Evolutionary conservation across 2,329 filamentous ascomycete species (phyloP).

Genomic region (Nemania sp.): DNA sequence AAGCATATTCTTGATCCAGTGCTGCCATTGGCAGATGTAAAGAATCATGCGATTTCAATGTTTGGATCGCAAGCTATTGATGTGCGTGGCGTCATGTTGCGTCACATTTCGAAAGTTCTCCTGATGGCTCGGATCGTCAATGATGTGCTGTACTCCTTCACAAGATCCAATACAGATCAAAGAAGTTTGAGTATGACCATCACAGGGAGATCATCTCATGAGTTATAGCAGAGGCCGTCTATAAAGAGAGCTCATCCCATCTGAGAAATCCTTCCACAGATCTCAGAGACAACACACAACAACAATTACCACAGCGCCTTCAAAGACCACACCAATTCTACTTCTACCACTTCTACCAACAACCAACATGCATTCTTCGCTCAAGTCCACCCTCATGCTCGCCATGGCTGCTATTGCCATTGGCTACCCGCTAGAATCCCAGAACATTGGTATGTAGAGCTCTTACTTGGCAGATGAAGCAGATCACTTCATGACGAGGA

Average conservation of each 20-base stretch:
- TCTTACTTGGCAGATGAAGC: not conserved
- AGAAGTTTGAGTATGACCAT: not conserved
- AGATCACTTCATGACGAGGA: not conserved
- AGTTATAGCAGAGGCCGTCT: not conserved
- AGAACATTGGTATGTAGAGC: not conserved
- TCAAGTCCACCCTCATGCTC: not conserved
- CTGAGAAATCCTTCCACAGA: not conserved
- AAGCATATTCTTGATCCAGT: not conserved
- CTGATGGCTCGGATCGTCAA: not conserved
- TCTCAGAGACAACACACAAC: not conserved
- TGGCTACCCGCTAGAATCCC: constrained; percentile 1
- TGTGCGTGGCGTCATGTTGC: not conserved
- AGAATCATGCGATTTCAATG: not conserved
- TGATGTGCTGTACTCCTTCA: too few species aligned
- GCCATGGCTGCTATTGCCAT: constrained; percentile 1
- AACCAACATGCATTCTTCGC: constrained; percentile 1
- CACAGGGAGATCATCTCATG: not conserved
- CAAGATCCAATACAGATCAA: too few species aligned
- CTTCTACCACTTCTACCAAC: not conserved
- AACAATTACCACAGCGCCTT: not conserved
- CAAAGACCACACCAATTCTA: not conserved
- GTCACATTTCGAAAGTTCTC: too few species aligned
- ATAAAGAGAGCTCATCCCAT: not conserved
- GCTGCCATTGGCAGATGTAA: too few species aligned
- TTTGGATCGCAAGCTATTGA: not conserved